A percentile compares a stretch with the other conserved stretches of the same genome.
phyloP scores from a whole-genome alignment of 768 basidiomycete species.

The Kwoniella botswanensis region DNA sequence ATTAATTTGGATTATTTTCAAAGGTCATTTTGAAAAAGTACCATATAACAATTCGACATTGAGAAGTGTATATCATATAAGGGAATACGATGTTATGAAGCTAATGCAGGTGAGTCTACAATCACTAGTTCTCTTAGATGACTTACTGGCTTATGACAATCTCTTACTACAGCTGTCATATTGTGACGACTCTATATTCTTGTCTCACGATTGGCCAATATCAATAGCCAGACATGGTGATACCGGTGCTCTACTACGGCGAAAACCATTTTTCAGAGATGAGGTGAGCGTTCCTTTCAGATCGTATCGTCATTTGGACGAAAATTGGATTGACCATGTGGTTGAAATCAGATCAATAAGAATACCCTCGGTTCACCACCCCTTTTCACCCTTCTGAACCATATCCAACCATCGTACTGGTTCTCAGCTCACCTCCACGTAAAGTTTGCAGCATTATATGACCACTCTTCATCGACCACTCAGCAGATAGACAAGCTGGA shows the following conservation, averaged over 20 bases:
- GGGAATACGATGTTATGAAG: slow-evolving; percentile 80
- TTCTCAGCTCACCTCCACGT: slow-evolving; percentile 90
- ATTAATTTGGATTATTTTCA: neutral
- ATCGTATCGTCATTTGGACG: no score
- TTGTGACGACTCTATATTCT: slow-evolving; percentile 65
- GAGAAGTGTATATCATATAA: slow-evolving; percentile 86
- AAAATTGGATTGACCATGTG: no score
- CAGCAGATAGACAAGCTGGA: neutral
- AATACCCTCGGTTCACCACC: slow-evolving; percentile 85
- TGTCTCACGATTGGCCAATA: slow-evolving; percentile 97
- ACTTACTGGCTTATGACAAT: neutral
- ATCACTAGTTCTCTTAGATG: no score
- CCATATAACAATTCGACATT: slow-evolving; percentile 77
- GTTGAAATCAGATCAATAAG: slow-evolving; percentile 61
- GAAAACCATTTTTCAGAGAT: slow-evolving; percentile 75
- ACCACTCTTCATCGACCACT: slow-evolving; percentile 37
- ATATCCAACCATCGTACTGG: slow-evolving; percentile 82
- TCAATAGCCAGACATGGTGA: slow-evolving; percentile 83
- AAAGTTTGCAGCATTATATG: slow-evolving; percentile 72
- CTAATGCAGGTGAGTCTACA: slow-evolving; percentile 65
- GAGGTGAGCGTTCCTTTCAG: slow-evolving; percentile 60
- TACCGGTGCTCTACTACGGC: slow-evolving; percentile 67
- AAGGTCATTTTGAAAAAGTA: slow-evolving; percentile 75
- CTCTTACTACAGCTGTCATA: slow-evolving; percentile 28
- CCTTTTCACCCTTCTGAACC: slow-evolving; percentile 73